These are phyloP conservation scores for Amaranthus hypochondriacus DNA, from an alignment of 148 eudicot genomes.

Conservation along the genomic window DNA sequence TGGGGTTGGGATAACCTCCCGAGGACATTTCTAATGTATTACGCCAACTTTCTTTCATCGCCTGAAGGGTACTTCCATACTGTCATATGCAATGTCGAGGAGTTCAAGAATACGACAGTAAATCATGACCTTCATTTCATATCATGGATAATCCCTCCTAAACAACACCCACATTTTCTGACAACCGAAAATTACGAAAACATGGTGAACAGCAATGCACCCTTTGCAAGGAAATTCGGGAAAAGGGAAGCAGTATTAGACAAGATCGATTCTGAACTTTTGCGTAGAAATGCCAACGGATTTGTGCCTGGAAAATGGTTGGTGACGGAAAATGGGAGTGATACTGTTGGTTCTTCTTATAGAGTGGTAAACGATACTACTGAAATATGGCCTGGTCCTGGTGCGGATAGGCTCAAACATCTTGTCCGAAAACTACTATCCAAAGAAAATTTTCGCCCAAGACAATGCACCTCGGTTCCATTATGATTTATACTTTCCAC, in stretches of 20 bases:
- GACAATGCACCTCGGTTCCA: constrained; percentile 45
- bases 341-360: constrained; percentile 14
- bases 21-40: constrained; percentile 58
- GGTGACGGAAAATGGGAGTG: constrained; percentile 16
- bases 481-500: constrained; percentile 16
- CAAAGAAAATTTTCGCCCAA: constrained; percentile 41
- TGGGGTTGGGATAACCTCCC: constrained; percentile 83
- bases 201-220: constrained; percentile 59
- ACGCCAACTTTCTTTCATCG: constrained; percentile 66
- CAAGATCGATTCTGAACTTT: constrained; percentile 57
- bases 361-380: constrained; percentile 30
- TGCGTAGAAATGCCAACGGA: constrained; percentile 38
- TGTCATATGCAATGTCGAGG: constrained; percentile 65
- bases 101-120: constrained; percentile 62
- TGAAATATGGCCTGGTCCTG: constrained; percentile 48
- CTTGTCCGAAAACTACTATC: constrained; percentile 47
- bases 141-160: constrained; percentile 76
- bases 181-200: constrained; percentile 39
- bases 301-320: constrained; percentile 66
- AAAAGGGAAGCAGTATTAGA: constrained; percentile 38
- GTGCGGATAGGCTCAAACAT: constrained; percentile 46
- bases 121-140: constrained; percentile 74
- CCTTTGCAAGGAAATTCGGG: constrained; percentile 68
- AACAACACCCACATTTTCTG: constrained; percentile 73
- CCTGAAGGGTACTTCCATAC: constrained; percentile 81